Percentiles rank a stretch among this genome's conserved stretches.
Evolutionary conservation across 345 rosid genomes (phyloP).

Genomic region (Excoecaria agallocha): DNA sequence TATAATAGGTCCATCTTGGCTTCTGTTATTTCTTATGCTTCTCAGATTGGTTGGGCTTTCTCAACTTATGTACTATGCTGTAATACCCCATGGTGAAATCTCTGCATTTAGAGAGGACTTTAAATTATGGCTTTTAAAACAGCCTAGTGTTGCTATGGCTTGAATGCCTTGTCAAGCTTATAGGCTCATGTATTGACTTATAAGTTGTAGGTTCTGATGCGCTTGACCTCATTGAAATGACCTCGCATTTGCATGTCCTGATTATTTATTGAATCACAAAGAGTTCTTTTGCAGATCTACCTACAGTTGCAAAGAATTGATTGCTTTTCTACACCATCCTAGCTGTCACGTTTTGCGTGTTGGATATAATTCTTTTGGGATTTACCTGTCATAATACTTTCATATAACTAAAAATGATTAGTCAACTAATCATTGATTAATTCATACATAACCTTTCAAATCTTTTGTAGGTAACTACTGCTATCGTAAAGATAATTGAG

Average conservation of each 20-base stretch:
- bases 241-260: not conserved
- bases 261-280: not conserved
- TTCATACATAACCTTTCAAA: not conserved
- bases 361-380: not conserved
- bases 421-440: not conserved
- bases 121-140: not conserved
- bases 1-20: not conserved
- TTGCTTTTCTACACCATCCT: not conserved
- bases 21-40: not conserved
- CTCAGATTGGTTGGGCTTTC: not conserved
- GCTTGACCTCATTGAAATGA: not conserved
- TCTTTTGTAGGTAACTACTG: slow-evolving; percentile 59
- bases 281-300: not conserved
- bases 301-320: not conserved
- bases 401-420: not conserved
- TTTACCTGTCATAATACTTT: not conserved
- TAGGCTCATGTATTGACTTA: not conserved
- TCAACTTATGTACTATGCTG: too few species aligned
- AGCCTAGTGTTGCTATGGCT: not conserved
- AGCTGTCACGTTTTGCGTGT: too few species aligned
- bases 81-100: not conserved
- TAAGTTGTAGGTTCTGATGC: not conserved
- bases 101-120: not conserved
- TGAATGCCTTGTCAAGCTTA: not conserved
- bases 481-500: slow-evolving; percentile 69